A percentile compares a stretch with the other conserved stretches of the same genome.
phyloP scores from a whole-genome alignment of 805 yeast species.

The Cyberlindnera xylosilytica region DNA sequence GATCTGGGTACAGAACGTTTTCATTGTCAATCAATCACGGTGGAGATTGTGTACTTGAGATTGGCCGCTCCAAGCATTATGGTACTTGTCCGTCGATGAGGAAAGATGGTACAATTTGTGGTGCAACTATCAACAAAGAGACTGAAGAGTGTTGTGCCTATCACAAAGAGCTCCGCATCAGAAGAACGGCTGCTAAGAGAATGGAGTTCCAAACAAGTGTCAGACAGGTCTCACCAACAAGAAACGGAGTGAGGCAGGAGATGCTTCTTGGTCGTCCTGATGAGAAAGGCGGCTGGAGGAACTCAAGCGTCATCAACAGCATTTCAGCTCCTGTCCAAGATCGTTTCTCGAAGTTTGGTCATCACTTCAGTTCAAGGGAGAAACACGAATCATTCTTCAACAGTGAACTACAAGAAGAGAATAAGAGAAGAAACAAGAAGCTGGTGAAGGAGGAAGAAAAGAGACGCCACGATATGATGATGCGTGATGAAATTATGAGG shows the following conservation, averaged over 20 bases:
- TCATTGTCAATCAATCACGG: slow-evolving; percentile 52
- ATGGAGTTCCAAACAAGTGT: slow-evolving; percentile 71
- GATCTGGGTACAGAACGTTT: slow-evolving; percentile 35
- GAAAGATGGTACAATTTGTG: slow-evolving; percentile 52
- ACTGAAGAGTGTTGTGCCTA: slow-evolving; percentile 61
- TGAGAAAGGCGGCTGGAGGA: slow-evolving; percentile 26
- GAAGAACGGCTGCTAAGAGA: slow-evolving; percentile 54
- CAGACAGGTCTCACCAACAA: slow-evolving; percentile 51
- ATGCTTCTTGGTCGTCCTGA: slow-evolving; percentile 36
- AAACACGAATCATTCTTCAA: slow-evolving; percentile 51
- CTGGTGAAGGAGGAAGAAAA: slow-evolving; percentile 24
- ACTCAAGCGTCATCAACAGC: slow-evolving; percentile 27
- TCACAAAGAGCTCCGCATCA: slow-evolving; percentile 60
- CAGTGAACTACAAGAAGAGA: slow-evolving; percentile 35
- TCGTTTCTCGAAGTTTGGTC: slow-evolving; percentile 22
- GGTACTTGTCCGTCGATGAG: slow-evolving; percentile 55
- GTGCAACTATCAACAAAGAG: slow-evolving; percentile 53
- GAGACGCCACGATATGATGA: slow-evolving; percentile 5
- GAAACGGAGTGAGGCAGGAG: slow-evolving; percentile 41
- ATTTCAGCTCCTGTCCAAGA: slow-evolving; percentile 24
- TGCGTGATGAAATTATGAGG: neutral
- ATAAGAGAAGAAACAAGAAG: slow-evolving; percentile 36
- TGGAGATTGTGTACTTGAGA: slow-evolving; percentile 56
- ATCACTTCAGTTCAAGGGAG: slow-evolving; percentile 37
- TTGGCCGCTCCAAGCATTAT: slow-evolving; percentile 67